These are phyloP conservation scores for Aethionema arabicum DNA, from an alignment of 345 rosid genomes.

Conservation along the genomic window DNA sequence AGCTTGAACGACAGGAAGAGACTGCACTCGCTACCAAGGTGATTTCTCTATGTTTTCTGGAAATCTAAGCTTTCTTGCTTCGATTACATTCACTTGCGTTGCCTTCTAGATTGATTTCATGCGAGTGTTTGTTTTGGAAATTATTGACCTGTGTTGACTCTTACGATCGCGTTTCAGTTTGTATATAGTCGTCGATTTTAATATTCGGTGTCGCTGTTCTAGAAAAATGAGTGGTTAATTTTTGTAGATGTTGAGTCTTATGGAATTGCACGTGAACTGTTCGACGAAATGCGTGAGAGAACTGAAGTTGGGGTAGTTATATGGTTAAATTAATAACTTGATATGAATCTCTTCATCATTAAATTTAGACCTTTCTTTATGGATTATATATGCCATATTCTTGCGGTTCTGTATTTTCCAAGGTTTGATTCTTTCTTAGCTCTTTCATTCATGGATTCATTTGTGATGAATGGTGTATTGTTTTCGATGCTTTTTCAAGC, in stretches of 20 bases:
- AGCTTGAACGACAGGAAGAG: conserved; percentile 90
- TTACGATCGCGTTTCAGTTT: conserved; percentile 1
- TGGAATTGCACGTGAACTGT: conserved; percentile 29
- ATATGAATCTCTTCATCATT: too few species aligned
- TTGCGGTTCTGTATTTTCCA: conserved; percentile 7
- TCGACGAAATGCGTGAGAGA: conserved; percentile 33
- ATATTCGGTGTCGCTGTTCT: background rate
- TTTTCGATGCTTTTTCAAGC: too few species aligned
- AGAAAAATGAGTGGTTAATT: background rate
- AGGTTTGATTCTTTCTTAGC: background rate
- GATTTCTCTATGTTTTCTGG: background rate
- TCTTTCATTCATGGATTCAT: background rate
- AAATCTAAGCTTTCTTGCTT: background rate
- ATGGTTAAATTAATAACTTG: background rate
- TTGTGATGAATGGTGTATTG: background rate
- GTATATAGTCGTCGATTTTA: background rate
- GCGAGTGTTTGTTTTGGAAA: background rate
- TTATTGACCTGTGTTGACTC: background rate
- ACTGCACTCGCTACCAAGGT: conserved; percentile 72
- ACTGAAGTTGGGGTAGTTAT: background rate
- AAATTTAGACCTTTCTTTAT: background rate
- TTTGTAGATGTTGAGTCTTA: background rate
- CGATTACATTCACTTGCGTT: background rate
- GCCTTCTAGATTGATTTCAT: background rate
- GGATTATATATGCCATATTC: background rate